Base-by-base conservation (phyloP, 257 asterid genomes). In the Petrea volubilis region DNA sequence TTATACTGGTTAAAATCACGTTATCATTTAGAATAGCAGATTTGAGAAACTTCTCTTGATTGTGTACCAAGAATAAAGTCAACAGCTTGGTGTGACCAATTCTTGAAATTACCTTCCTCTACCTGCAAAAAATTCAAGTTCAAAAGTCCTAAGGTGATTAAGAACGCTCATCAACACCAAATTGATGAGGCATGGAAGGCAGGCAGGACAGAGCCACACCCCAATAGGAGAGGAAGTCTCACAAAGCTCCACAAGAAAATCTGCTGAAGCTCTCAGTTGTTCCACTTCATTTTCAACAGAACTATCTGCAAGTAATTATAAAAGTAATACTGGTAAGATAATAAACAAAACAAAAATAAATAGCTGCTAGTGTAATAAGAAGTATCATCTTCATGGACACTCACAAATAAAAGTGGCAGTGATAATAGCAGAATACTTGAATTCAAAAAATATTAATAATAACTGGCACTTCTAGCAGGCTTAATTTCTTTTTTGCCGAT, bases 161-260 rank as follows among this genome's bases (percentile, higher is more conserved):
- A 44, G 73, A 34, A 27, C 38, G 49, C 67, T 64, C 64, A 64
- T 67, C 67, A 53, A 60, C 43, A 67, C 33, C 33, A 60, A 56
- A 40, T 60, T 28, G 66, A 31, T 41, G 25, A 72, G 6, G 20
- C 38, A 23, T 63, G 62, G 75, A 72, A 56, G 64, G 60, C 29
- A 17, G 68, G 65, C 52, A 47, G 57, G 69, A 40, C 66, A 58
- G 74, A 31, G 78, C 73, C 94, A 71, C 75, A 95, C 98, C 41
- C 72, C 74, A 23, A 53, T 70, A 56, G 84, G 80, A 66, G 83
- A 75, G 68, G 82, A 67, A 59, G 84, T 81, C 78, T 86, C 93
- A 72, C 96, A 92, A 55, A 88, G 88, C 76, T 92, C 96, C 88
- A 92, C 93, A 50, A 95, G 98, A 80, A 95, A 92, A 85, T 95